These are phyloP conservation scores for Phialemonium atrogriseum DNA, from an alignment of 2,329 filamentous ascomycete species.

Conservation along the genomic window DNA sequence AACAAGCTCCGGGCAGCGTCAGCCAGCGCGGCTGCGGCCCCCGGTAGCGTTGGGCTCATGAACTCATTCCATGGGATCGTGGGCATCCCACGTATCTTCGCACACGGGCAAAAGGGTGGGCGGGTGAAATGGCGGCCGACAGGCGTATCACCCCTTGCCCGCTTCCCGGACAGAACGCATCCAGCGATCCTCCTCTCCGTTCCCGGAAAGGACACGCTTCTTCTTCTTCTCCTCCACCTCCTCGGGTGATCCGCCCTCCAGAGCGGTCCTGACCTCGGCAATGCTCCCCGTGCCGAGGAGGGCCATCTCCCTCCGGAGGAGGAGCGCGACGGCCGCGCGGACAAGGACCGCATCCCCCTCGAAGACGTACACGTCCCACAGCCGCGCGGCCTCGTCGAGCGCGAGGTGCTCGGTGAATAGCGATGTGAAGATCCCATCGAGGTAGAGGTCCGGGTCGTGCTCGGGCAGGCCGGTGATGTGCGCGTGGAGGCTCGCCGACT, in stretches of 20 bases:
- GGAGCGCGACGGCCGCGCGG: constrained; percentile 60
- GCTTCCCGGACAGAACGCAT: constrained; percentile 30
- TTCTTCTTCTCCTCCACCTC: constrained; percentile 12
- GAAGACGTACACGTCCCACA: constrained; percentile 80
- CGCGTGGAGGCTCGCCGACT: constrained; percentile 53
- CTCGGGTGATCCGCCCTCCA: constrained; percentile 18
- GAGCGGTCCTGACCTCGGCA: constrained; percentile 33
- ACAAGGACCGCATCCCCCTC: constrained; percentile 69
- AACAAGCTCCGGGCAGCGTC: too few relatives aligned
- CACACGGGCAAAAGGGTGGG: too few relatives aligned
- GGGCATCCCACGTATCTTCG: too few relatives aligned
- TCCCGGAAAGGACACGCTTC: constrained; percentile 27
- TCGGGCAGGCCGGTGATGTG: constrained; percentile 49
- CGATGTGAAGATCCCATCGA: constrained; percentile 52
- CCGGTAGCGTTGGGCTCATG: too few relatives aligned
- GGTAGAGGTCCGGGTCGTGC: constrained; percentile 42
- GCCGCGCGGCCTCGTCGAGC: constrained; percentile 60
- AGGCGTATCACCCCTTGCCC: constrained; percentile 25
- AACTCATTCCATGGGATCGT: too few relatives aligned
- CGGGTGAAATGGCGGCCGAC: too few relatives aligned
- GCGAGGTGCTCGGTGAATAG: constrained; percentile 57
- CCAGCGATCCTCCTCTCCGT: constrained; percentile 41
- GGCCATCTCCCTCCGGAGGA: constrained; percentile 45
- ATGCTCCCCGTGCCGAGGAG: constrained; percentile 37
- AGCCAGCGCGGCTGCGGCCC: too few relatives aligned